Base-by-base conservation (phyloP, 2,329 filamentous ascomycete genomes). In the Thelonectria discophora region DNA sequence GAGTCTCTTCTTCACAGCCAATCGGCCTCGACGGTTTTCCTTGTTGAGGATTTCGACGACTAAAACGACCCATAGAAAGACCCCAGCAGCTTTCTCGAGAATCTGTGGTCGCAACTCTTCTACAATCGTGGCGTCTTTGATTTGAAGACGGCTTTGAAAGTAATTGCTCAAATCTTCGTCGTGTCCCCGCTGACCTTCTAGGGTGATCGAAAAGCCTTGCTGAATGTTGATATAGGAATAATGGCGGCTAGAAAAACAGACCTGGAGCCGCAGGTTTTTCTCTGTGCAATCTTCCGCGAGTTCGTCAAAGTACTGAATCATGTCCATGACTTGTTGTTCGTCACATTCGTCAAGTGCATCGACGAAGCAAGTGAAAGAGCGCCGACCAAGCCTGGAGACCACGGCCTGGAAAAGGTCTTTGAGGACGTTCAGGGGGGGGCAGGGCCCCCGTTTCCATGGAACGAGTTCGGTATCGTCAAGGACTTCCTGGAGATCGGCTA, bases 321-420 rank as follows among this genome's bases (percentile, higher is more conserved):
- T 82, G 0, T 76, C 73, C 30, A 73, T 73, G 2, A 79, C 70
- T 47, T 84, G 71, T 2, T 69, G 54, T 51, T 81, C 78, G 7
- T 81, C 72, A 57, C 81, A 83, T 63, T 85, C 83, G 39, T 85
- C 82, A 1, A 84, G 72, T 0, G 82, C 82, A 43, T 68, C 62
- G 10, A 76, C 65, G 57, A 75, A 76, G 20, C 69, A 72, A 18
- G 55, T 65, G 3, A 72, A 21, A 0, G 52, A 46, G 2, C 50
- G 51, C 7, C 57, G 0, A 1, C 59, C 62, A 7, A 71, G 64
- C 11, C 21, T n/a, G 17, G 34, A 30, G 2, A 76, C 12, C 3
- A 66, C 71, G 4, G 60, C 48, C 3, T 40, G 17, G 52, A 78
- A 64, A 9, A 73, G 49, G 1, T 72, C 63, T 27, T 69, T 64